Base-by-base conservation (phyloP, 768 basidiomycete genomes). In the Antrodiella citrinella region DNA sequence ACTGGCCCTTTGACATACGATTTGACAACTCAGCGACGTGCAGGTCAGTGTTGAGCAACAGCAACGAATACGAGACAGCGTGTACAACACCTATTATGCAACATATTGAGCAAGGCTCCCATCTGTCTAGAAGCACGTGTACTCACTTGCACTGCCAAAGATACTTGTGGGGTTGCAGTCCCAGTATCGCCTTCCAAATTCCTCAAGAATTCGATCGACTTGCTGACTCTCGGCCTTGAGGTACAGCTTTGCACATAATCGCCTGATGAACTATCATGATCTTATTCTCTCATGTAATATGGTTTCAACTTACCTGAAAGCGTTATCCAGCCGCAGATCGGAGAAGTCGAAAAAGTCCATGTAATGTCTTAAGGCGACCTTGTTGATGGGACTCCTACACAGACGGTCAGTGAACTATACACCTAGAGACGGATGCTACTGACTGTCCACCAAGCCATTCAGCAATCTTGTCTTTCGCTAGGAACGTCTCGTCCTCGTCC, bases 151-250 rank as follows among this genome's bases (percentile, higher is more conserved):
- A 61, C 82, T 89, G 41, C 90, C 91, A 62, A 86, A 94, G n/a
- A 89, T 57, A 20, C 78, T 78, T 1, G 70, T 69, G 0, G 89
- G 86, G 62, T 98, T 98, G 64, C 91, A 92, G 41, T 92, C 84
- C 80, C 84, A 96, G 65, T 91, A 99, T 7, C 91, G 81, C 38
- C 81, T 72, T 59, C 90, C 90, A 59, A 99, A 97, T 54, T 83
- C 84, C 53, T 91, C 92, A 4, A 99, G 75, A 54, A 99, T 97
- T 40, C 96, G 84, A 65, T 98, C 96, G 40, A 99, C 86, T 69
- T 98, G 94, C 62, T 99, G 96, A 0, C 95, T 95, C 66, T 99
- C 96, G 1, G 84, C 96, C 66, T 92, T 94, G 52, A 99, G 77
- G 64, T 79, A 97, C 2, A 99, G 76, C 64, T 95, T 96, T 11